These are phyloP conservation scores for Ustulina deusta DNA, from an alignment of 2,329 filamentous ascomycete species.

Conservation along the genomic window DNA sequence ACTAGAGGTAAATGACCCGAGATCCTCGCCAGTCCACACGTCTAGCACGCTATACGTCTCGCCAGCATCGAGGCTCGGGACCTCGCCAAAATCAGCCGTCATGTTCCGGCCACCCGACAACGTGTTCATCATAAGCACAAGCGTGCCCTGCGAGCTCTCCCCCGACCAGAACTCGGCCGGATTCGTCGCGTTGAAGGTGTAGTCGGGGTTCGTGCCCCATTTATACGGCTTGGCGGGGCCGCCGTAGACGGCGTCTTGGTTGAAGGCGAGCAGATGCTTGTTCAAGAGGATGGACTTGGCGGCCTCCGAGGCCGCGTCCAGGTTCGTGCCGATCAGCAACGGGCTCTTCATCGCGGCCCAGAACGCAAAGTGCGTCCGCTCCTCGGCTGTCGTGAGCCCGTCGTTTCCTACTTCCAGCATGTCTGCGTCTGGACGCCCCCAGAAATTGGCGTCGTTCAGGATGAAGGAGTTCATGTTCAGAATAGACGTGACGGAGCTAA, in stretches of 20 bases:
- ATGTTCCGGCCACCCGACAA: conserved; percentile 50
- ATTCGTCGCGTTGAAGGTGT: conserved; percentile 60
- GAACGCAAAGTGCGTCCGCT: conserved; percentile 62
- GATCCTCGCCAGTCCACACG: conserved; percentile 59
- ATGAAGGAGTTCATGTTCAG: conserved; percentile 63
- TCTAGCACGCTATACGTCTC: conserved; percentile 56
- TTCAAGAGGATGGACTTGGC: conserved; percentile 59
- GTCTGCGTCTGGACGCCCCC: conserved; percentile 63
- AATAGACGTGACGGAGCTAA: conserved; percentile 52
- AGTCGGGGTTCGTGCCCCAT: conserved; percentile 63
- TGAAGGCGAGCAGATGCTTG: conserved; percentile 55
- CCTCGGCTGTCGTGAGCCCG: conserved; percentile 59
- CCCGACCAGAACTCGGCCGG: conserved; percentile 65
- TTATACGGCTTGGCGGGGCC: conserved; percentile 59
- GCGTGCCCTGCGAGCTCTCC: conserved; percentile 55
- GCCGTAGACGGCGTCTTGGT: conserved; percentile 60
- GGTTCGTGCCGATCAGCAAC: conserved; percentile 61
- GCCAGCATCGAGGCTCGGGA: conserved; percentile 54
- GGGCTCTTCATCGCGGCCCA: conserved; percentile 65
- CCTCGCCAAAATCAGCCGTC: conserved; percentile 56
- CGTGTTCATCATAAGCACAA: conserved; percentile 63
- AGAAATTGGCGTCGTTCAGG: conserved; percentile 59
- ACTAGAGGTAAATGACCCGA: conserved; percentile 47
- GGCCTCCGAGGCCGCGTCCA: conserved; percentile 52
- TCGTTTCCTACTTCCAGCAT: conserved; percentile 66